Evolutionary conservation across 805 yeast species (phyloP).

Genomic region (Candida anglica): DNA sequence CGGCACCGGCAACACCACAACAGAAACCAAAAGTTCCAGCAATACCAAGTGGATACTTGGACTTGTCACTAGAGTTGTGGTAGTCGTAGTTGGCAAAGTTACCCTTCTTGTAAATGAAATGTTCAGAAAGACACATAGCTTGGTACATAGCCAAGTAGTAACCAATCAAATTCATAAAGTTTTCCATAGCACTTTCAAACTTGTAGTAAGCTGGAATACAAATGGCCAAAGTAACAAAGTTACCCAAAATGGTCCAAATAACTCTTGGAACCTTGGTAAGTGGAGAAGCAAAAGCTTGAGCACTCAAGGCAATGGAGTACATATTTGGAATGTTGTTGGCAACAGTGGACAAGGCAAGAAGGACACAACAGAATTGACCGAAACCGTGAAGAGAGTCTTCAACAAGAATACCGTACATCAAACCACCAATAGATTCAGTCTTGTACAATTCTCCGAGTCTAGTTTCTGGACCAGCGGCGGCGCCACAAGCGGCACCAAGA

Average conservation of each 20-base stretch:
- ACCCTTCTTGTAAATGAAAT: slow-evolving; percentile 70
- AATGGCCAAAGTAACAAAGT: slow-evolving; percentile 74
- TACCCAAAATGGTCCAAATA: slow-evolving; percentile 75
- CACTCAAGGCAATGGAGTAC: slow-evolving; percentile 85
- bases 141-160: slow-evolving; percentile 87
- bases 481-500: slow-evolving; percentile 75
- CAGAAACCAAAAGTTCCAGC: slow-evolving; percentile 79
- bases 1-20: slow-evolving; percentile 83
- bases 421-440: slow-evolving; percentile 69
- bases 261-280: slow-evolving; percentile 77
- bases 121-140: slow-evolving; percentile 75
- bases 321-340: slow-evolving; percentile 92
- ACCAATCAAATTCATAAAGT: slow-evolving; percentile 89
- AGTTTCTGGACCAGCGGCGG: slow-evolving; percentile 53
- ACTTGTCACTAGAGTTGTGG: slow-evolving; percentile 54
- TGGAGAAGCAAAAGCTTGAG: slow-evolving; percentile 79
- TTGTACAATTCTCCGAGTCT: slow-evolving; percentile 50
- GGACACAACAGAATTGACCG: slow-evolving; percentile 84
- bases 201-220: slow-evolving; percentile 84
- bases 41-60: slow-evolving; percentile 64
- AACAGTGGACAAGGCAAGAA: slow-evolving; percentile 80
- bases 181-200: slow-evolving; percentile 68
- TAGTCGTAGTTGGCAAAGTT: slow-evolving; percentile 58
- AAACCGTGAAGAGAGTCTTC: slow-evolving; percentile 80
- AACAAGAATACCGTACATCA: slow-evolving; percentile 74